Evolutionary conservation across 768 basidiomycete genomes (phyloP), one percentile per base, ranked within the genome.

Genomic region (Suillus subalutaceus): DNA sequence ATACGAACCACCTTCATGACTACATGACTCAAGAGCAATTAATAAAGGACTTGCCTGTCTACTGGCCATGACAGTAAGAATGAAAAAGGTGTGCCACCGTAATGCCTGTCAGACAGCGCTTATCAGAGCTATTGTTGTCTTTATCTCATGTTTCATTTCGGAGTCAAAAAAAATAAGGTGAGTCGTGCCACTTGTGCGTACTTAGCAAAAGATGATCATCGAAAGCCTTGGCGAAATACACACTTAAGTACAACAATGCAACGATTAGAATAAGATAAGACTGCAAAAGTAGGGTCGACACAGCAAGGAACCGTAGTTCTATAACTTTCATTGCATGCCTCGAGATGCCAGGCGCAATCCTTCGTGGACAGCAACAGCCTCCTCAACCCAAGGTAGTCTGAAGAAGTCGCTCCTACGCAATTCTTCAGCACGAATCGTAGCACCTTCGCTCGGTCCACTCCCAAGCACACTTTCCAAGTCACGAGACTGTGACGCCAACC

Each of bases 381-480:
- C 88, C 70, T 92, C 90, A 15, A 97, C 94, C 96, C 96, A 98
- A 5, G 94, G 93, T 73, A 97, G 77, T 67, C 85, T 83, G 85
- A 97, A 98, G 79, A 95, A 92, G 75, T 97, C 95, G 72, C 92
- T 95, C 62, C 94, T 80, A 67, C 90, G 85, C 63, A 97, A 79
- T 74, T 97, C 95, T 70, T 97, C 95, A 65, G 93, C 92, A n/a
- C 92, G 80, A 12, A 96, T 85, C 2, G 88, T 88, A 73, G 87
- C 83, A 35, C 91, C 91, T 69, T 93, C 91, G 46, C 87, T 89
- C 3, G 91, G 88, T 1, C 94, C 94, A 74, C 91, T 93, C 38
- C 94, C 94, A n/a, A 97, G 82, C 65, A 96, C 84, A 65, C 87
- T 91, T 79, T 96, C 94, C 53, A 98, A 77, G 78, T 98, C 96